Conservation (phyloP, 352 stramenopile genomes). For the Phytophthora fragariaefolia region DNA sequence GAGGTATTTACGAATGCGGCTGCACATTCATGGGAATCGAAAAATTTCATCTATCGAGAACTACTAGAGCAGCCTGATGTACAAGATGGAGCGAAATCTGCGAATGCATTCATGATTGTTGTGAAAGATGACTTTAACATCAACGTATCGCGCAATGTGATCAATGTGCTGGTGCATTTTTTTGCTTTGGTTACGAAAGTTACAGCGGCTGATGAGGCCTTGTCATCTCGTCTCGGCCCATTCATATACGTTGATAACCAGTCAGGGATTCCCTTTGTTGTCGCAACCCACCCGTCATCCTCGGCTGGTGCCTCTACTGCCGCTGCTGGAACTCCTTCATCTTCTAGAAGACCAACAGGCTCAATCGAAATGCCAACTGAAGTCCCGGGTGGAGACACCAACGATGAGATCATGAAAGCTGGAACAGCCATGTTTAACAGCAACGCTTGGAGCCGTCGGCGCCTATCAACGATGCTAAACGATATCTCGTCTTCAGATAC, state of each 20-base stretch:
- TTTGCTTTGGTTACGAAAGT: slow-evolving; percentile 77
- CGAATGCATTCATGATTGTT: slow-evolving; percentile 77
- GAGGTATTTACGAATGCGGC: slow-evolving; percentile 72
- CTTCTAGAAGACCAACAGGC: slow-evolving; percentile 38
- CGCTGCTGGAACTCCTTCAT: slow-evolving; percentile 26
- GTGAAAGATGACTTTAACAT: slow-evolving; percentile 86
- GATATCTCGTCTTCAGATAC: slow-evolving; percentile 78
- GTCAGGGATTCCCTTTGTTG: slow-evolving; percentile 82
- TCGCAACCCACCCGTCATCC: slow-evolving; percentile 63
- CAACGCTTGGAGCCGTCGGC: slow-evolving; percentile 64
- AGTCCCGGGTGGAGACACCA: slow-evolving; percentile 47
- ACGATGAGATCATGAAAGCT: slow-evolving; percentile 54
- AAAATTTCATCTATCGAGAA: slow-evolving; percentile 88
- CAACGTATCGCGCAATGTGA: slow-evolving; percentile 82
- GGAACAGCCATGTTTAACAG: slow-evolving; percentile 56
- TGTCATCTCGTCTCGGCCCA: slow-evolving; percentile 63
- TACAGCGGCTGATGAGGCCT: slow-evolving; percentile 44
- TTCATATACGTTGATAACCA: slow-evolving; percentile 91
- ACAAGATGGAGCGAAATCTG: slow-evolving; percentile 53
- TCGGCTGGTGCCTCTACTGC: slow-evolving; percentile 17
- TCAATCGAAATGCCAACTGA: slow-evolving; percentile 66
- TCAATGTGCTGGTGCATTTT: slow-evolving; percentile 86
- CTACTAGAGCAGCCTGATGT: slow-evolving; percentile 67
- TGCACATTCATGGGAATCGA: slow-evolving; percentile 72
- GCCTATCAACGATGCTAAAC: slow-evolving; percentile 77